A percentile compares a stretch with the other conserved stretches of the same genome.
These are phyloP conservation scores for Kuraishia cidri DNA, from an alignment of 805 yeast species.

Conservation along the genomic window DNA sequence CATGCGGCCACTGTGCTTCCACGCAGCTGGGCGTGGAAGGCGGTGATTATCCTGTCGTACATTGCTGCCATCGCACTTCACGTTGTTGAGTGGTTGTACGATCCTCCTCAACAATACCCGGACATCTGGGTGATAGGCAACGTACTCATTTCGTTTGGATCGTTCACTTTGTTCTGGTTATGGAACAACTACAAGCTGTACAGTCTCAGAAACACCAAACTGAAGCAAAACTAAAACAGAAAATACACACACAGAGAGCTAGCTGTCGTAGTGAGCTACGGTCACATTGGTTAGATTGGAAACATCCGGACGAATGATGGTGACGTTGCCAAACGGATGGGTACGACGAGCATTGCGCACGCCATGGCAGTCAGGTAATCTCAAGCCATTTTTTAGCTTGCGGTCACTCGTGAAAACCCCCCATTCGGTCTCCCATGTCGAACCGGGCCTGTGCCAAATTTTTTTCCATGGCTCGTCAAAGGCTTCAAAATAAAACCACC, in stretches of 20 bases:
- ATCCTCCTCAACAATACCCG: slow-evolving; percentile 59
- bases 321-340: too few relatives aligned
- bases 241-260: too few relatives aligned
- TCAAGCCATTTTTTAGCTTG: slow-evolving; percentile 23
- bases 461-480: slow-evolving; percentile 69
- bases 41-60: slow-evolving; percentile 43
- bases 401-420: slow-evolving; percentile 49
- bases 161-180: slow-evolving; percentile 70
- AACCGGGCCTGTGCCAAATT: slow-evolving; percentile 35
- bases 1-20: slow-evolving; percentile 4
- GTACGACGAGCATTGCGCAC: too few relatives aligned
- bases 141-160: slow-evolving; percentile 62
- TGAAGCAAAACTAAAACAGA: slow-evolving; percentile 9
- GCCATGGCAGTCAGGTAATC: background rate
- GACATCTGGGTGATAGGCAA: slow-evolving; percentile 83
- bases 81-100: slow-evolving; percentile 35
- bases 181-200: slow-evolving; percentile 63
- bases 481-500: slow-evolving; percentile 60
- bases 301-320: too few relatives aligned
- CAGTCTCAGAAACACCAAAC: slow-evolving; percentile 17
- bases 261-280: too few relatives aligned
- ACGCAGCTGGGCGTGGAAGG: slow-evolving; percentile 31
- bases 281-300: too few relatives aligned
- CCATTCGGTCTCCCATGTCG: slow-evolving; percentile 66
- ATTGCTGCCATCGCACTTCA: slow-evolving; percentile 42